These are phyloP conservation scores for Orbilia javanica DNA, from an alignment of 2,329 filamentous ascomycete species.

Conservation along the genomic window DNA sequence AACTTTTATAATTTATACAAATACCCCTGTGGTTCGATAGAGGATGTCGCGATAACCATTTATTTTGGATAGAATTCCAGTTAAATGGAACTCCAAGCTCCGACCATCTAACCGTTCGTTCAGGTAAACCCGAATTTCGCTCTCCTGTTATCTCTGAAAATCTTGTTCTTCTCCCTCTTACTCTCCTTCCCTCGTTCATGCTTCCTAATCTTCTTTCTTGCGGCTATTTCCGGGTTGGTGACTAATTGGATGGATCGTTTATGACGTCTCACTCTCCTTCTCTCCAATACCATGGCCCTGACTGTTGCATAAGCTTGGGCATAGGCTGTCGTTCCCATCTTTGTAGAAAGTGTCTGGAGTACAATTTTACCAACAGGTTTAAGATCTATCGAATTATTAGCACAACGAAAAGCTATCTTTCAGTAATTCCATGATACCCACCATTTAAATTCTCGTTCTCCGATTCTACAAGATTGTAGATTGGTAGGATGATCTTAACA, in stretches of 20 bases:
- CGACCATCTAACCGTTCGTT: neutral
- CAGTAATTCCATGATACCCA: neutral
- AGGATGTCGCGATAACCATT: too few relatives aligned
- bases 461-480: slow-evolving; percentile 85
- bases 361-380: slow-evolving; percentile 80
- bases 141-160: slow-evolving; percentile 78
- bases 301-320: slow-evolving; percentile 79
- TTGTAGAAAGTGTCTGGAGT: slow-evolving; percentile 85
- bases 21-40: too few relatives aligned
- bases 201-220: slow-evolving; percentile 83
- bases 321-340: slow-evolving; percentile 83
- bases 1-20: slow-evolving; percentile 13
- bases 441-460: slow-evolving; percentile 61
- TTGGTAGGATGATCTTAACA: slow-evolving; percentile 74
- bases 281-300: slow-evolving; percentile 77
- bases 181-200: slow-evolving; percentile 85
- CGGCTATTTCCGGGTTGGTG: slow-evolving; percentile 81
- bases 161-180: slow-evolving; percentile 80
- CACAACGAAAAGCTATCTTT: neutral
- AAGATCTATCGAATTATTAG: slow-evolving; percentile 67
- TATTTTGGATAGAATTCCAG: neutral
- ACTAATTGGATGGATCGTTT: slow-evolving; percentile 92
- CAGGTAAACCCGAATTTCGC: slow-evolving; percentile 71
- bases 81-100: neutral
- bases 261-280: slow-evolving; percentile 78